phyloP scores from a whole-genome alignment of 2,329 filamentous ascomycete genomes.

The Apiospora saccharicola region DNA sequence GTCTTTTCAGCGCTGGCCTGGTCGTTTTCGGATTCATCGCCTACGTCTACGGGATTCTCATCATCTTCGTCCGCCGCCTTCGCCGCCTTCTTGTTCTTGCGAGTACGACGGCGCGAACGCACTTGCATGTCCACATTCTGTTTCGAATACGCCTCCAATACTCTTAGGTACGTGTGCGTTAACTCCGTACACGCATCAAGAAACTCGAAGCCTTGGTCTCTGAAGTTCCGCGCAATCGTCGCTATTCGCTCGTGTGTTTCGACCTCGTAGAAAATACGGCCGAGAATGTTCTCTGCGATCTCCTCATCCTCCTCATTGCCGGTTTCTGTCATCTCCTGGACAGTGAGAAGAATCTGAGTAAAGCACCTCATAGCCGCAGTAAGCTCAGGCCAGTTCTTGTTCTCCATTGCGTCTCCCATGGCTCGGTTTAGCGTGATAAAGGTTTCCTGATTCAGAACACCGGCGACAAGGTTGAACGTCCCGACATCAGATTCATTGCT shows the following conservation, averaged over 20 bases:
- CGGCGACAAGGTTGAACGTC: constrained; percentile 86
- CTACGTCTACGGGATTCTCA: constrained; percentile 62
- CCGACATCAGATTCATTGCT: constrained; percentile 66
- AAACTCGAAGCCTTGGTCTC: constrained; percentile 92
- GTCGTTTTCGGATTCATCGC: constrained; percentile 77
- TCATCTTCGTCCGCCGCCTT: constrained; percentile 51
- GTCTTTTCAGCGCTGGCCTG: constrained; percentile 73
- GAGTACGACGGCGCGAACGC: constrained; percentile 77
- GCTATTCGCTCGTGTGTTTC: constrained; percentile 89
- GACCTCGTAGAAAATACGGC: constrained; percentile 98
- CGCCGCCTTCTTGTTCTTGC: constrained; percentile 75
- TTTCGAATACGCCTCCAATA: constrained; percentile 92
- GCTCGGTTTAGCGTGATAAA: constrained; percentile 87
- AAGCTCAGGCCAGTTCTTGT: constrained; percentile 87
- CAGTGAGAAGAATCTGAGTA: constrained; percentile 89
- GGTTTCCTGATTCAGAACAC: constrained; percentile 92
- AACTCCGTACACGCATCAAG: constrained; percentile 92
- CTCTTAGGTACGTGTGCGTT: constrained; percentile 87
- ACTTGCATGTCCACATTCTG: constrained; percentile 95
- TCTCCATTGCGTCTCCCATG: constrained; percentile 80
- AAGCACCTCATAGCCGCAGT: constrained; percentile 92
- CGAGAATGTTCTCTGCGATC: constrained; percentile 96
- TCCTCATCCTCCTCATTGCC: constrained; percentile 92
- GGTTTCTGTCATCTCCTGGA: constrained; percentile 90
- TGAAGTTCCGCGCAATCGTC: constrained; percentile 83